Percentiles rank a stretch among this genome's conserved stretches.
These are phyloP conservation scores for Didymella keratinophila DNA, from an alignment of 2,329 filamentous ascomycete genomes.

Conservation along the genomic window DNA sequence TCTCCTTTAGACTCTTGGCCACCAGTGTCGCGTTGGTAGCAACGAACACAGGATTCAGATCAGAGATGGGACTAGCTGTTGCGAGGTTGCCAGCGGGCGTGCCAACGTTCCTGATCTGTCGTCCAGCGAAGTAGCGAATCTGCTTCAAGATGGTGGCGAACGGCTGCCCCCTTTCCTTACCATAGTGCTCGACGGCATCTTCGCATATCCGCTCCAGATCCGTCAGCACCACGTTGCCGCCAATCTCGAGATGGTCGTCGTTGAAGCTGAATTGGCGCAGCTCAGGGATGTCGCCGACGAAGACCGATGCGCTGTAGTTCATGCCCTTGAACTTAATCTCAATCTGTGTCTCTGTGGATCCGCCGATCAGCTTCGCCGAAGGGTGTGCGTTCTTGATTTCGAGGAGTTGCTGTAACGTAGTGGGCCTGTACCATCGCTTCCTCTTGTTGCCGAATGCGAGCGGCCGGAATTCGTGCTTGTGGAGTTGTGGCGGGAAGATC, in stretches of 20 bases:
- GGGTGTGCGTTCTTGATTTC: constrained; percentile 90
- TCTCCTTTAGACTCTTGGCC: constrained; percentile 76
- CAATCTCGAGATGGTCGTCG: constrained; percentile 85
- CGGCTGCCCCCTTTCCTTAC: constrained; percentile 73
- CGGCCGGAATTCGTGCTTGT: constrained; percentile 81
- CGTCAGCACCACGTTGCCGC: constrained; percentile 90
- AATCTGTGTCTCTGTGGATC: constrained; percentile 96
- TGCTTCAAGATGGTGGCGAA: constrained; percentile 94
- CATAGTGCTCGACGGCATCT: constrained; percentile 81
- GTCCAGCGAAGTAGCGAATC: constrained; percentile 90
- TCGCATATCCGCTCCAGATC: constrained; percentile 87
- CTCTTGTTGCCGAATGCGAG: constrained; percentile 92
- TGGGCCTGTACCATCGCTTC: constrained; percentile 92
- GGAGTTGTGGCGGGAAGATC: constrained; percentile 88
- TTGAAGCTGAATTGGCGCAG: constrained; percentile 81
- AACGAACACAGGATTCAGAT: constrained; percentile 93
- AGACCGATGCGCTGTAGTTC: constrained; percentile 88
- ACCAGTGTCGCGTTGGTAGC: constrained; percentile 83
- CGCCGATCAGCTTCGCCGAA: constrained; percentile 90
- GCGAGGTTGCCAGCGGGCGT: constrained; percentile 94
- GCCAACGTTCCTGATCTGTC: constrained; percentile 97
- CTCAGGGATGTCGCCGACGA: constrained; percentile 91
- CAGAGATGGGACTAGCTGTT: constrained; percentile 94
- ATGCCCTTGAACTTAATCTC: constrained; percentile 98
- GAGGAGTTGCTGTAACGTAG: constrained; percentile 83